A percentile compares a stretch with the other conserved stretches of the same genome.
Conservation (phyloP, 208 protist species). For the Phytomonas serpens region DNA sequence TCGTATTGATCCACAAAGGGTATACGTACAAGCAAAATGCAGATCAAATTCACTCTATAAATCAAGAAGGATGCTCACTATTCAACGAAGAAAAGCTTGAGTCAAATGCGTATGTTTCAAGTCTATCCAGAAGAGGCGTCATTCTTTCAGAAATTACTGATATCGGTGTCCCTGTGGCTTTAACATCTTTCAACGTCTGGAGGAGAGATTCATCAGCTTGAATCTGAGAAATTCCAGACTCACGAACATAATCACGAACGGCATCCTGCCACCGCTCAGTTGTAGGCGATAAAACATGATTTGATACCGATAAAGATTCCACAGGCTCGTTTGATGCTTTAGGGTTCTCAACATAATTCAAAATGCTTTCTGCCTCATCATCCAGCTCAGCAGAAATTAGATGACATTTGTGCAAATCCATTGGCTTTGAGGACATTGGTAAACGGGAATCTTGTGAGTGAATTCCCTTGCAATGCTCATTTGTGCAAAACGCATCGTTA, state of each 20-base stretch:
- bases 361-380: constrained; percentile 57
- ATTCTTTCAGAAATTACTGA: constrained; percentile 47
- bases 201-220: constrained; percentile 74
- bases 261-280: constrained; percentile 67
- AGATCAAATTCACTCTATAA: not conserved
- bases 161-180: constrained; percentile 50
- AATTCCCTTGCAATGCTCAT: constrained; percentile 76
- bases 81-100: constrained; percentile 49
- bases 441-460: constrained; percentile 65
- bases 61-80: constrained; percentile 20
- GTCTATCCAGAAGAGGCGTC: constrained; percentile 72
- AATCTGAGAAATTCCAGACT: constrained; percentile 66
- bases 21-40: not conserved
- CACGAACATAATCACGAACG: constrained; percentile 77
- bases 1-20: not conserved
- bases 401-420: constrained; percentile 65
- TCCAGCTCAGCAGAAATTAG: constrained; percentile 42
- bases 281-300: constrained; percentile 43
- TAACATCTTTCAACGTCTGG: constrained; percentile 64
- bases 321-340: constrained; percentile 16
- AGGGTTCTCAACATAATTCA: constrained; percentile 27
- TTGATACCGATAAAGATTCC: constrained; percentile 24
- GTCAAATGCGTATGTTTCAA: constrained; percentile 62
- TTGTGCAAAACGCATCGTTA: constrained; percentile 36
- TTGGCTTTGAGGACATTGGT: constrained; percentile 45